Evolutionary conservation across 306 rosid genomes (phyloP).

Genomic region (Mimosa bimucronata): DNA sequence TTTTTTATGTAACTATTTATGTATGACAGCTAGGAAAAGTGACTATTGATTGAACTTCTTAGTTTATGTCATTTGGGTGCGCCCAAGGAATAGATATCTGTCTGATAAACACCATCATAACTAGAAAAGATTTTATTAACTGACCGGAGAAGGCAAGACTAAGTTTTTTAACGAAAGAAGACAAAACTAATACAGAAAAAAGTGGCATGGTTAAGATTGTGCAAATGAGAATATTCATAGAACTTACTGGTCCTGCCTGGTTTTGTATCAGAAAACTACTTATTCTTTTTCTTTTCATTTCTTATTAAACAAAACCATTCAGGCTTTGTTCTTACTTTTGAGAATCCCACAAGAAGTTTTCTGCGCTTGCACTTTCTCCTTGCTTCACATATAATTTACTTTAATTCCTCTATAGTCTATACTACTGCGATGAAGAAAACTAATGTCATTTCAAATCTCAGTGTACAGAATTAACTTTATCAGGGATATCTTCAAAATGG

Average conservation of each 20-base stretch:
- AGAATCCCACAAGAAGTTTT: not conserved
- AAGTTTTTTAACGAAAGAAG: too few species aligned
- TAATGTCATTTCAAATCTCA: slow-evolving; percentile 19
- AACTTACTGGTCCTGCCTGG: slow-evolving; percentile 12
- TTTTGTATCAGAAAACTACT: slow-evolving; percentile 7
- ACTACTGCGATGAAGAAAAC: not conserved
- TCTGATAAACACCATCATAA: not conserved
- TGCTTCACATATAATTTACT: slow-evolving; percentile 18
- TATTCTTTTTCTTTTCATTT: not conserved
- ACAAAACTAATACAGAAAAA: not conserved
- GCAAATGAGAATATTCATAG: not conserved
- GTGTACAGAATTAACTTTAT: slow-evolving; percentile 10
- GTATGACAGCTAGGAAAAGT: not conserved
- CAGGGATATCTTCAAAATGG: slow-evolving; percentile 5
- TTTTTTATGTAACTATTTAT: not conserved
- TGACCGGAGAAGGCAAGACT: slow-evolving; percentile 1
- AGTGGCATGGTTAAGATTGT: not conserved
- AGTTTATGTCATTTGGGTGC: slow-evolving; percentile 21
- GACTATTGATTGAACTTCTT: slow-evolving; percentile 4
- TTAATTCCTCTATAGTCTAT: slow-evolving; percentile 15
- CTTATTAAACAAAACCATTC: not conserved
- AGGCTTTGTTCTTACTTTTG: slow-evolving; percentile 8
- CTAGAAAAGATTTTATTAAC: slow-evolving; percentile 1
- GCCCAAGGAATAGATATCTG: not conserved
- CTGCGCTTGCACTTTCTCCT: not conserved